Evolutionary conservation across 2,329 filamentous ascomycete genomes (phyloP), one percentile per base, ranked within the genome.

Genomic region (Amylocarpus encephaloides): DNA sequence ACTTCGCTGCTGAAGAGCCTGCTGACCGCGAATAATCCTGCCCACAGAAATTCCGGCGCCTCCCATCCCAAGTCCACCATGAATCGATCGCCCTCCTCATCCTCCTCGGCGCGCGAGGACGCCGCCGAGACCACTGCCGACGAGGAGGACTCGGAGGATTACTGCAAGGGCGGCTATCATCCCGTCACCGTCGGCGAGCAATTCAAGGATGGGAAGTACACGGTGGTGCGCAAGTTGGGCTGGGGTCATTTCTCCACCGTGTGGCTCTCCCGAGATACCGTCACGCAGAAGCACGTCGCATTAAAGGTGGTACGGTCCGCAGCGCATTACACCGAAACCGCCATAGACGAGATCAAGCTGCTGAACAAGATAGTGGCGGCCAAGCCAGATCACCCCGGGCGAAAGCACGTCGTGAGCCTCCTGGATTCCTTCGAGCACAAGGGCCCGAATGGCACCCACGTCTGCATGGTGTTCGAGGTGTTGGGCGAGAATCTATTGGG

Each of bases 221-320:
- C 91, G 13, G 84, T 97, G 51, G 87, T 97, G 69, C 86, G 91
- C 72, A 97, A 97, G 75, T 78, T 97, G 47, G 92, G 92, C 61
- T 97, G 92, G 92, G 93, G 93, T 56, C 92, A 97, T 67, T 98
- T 97, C 73, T 96, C 92, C n/a, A 98, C 92, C 32, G 92, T 97
- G 61, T 97, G 82, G 82, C 71, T 86, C 42, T 85, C 82, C 56
- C 73, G 86, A 69, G 92, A 97, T 73, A 95, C 94, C 64, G 81
- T 77, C 52, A 91, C 83, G 52, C 84, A 85, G 66, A 96, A 94
- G 73, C 93, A 98, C 69, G 93, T 98, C 64, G 93, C 93, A 49
- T 79, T 98, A 62, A 98, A 98, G 73, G 92, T 98, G 54, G 93
- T 98, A 56, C 88, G 93, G 62, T 97, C 92, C 33, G 93, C 93